Evolutionary conservation across 345 rosid genomes (phyloP).

Genomic region (Bruguiera sexangula): DNA sequence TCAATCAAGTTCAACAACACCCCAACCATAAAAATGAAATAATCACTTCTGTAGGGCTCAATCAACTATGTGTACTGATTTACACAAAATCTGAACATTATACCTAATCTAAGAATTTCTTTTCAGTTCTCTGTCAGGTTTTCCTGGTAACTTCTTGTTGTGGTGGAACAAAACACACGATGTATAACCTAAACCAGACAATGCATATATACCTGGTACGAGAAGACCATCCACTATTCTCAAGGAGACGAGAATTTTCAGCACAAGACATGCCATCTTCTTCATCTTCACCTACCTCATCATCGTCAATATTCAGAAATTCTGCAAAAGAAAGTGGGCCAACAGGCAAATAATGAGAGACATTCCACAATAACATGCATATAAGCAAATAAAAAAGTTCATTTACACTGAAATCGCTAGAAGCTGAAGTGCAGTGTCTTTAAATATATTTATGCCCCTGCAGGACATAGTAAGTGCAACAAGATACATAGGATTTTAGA

Average conservation of each 20-base stretch:
- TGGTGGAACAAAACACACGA: neutral
- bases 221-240: constrained; percentile 97
- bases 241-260: constrained; percentile 65
- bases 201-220: constrained; percentile 69
- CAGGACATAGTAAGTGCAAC: neutral
- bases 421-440: neutral
- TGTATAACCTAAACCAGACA: neutral
- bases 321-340: constrained; percentile 38
- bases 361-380: neutral
- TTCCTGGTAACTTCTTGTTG: neutral
- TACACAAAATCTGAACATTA: too few relatives aligned
- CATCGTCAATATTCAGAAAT: constrained; percentile 88
- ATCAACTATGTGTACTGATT: too few relatives aligned
- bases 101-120: neutral
- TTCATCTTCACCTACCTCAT: constrained; percentile 66
- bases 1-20: too few relatives aligned
- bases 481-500: neutral
- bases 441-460: neutral
- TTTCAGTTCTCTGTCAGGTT: neutral
- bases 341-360: neutral
- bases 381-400: neutral
- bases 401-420: neutral
- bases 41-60: too few relatives aligned
- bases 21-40: too few relatives aligned
- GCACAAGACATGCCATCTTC: constrained; percentile 46